Base-by-base conservation (phyloP, 768 basidiomycete species). In the Panus rudis region DNA sequence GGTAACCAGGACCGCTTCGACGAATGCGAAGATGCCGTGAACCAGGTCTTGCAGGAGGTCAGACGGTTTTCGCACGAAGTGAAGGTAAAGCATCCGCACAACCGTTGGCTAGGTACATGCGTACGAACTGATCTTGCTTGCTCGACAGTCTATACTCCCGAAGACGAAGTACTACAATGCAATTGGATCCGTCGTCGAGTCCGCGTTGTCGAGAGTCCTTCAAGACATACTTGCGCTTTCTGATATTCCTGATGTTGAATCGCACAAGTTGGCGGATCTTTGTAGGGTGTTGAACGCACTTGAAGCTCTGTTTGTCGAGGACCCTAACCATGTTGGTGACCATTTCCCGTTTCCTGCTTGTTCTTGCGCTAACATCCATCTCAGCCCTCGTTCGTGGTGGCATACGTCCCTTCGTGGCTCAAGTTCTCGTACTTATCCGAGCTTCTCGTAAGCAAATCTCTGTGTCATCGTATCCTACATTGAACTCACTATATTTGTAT, bases 351-450 rank as follows among this genome's bases (percentile, higher is more conserved):
- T 21, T 13, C n/a, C 24, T 23, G 11, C 14, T 43, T 25, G 27
- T 43, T 12, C 24, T 38, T 33, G 25, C 17, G 16, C 22, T 53
- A 19, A 37, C 12, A 40, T 13, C 45, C 4, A 17, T 24, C 30
- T 3, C 50, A 85, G 76, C 72, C 82, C 16, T 84, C 88, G 0
- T 79, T 85, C 37, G 80, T 90, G 6, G 84, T 84, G 1, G 80
- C 79, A 0, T 90, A 89, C 50, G 88, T 93, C n/a, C 85, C 89
- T 2, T 82, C 79, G 11, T 97, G 93, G 93, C 70, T 96, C 53
- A 94, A 94, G 62, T 94, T 89, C 62, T 91, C 86, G 16, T 97
- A 97, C 62, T 71, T 96, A 4, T 89, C 89, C 2, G 92, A 96
- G 61, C 73, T 97, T 11, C 60, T 97, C 71, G 92, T 92, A 47